Percentiles rank a stretch among this genome's conserved stretches.
Evolutionary conservation across 768 basidiomycete genomes (phyloP).

Genomic region (Leccinum longicurvipes): DNA sequence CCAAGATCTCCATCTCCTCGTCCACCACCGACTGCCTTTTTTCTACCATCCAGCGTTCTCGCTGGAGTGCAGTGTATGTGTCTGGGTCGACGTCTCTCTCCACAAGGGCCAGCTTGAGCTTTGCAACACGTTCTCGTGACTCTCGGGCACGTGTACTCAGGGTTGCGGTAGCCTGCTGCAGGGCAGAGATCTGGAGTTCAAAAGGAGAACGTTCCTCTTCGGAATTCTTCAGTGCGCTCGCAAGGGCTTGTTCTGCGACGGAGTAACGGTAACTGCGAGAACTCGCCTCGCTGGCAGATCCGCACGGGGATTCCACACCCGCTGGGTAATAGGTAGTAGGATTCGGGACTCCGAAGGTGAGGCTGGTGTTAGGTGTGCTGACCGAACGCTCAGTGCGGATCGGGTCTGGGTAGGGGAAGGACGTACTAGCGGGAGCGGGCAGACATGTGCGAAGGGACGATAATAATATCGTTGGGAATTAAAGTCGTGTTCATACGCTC

Average conservation of each 20-base stretch:
- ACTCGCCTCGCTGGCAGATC: constrained; percentile 27
- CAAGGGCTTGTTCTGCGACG: constrained; percentile 42
- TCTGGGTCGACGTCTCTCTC: constrained; percentile 39
- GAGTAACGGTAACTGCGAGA: constrained; percentile 42
- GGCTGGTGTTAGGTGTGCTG: constrained; percentile 22
- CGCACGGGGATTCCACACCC: constrained; percentile 19
- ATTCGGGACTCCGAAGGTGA: constrained; percentile 19
- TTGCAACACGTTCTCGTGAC: constrained; percentile 40
- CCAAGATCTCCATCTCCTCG: constrained; percentile 35
- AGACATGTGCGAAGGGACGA: constrained; percentile 2
- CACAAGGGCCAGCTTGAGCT: constrained; percentile 37
- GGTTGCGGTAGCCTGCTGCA: constrained; percentile 42
- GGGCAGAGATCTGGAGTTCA: constrained; percentile 46
- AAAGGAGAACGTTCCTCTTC: constrained; percentile 34
- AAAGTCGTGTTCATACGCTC: constrained; percentile 19
- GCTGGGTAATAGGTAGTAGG: constrained; percentile 6
- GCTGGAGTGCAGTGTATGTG: constrained; percentile 38
- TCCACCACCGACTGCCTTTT: constrained; percentile 37
- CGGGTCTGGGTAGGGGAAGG: constrained; percentile 4
- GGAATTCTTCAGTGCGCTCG: constrained; percentile 33
- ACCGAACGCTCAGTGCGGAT: constrained; percentile 15
- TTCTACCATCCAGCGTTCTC: constrained; percentile 52
- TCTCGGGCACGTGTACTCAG: constrained; percentile 45
- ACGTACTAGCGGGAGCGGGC: constrained; percentile 18
- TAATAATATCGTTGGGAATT: background rate